phyloP scores from a whole-genome alignment of 2,329 filamentous ascomycete genomes.

The Aspergillus luchuensis region DNA sequence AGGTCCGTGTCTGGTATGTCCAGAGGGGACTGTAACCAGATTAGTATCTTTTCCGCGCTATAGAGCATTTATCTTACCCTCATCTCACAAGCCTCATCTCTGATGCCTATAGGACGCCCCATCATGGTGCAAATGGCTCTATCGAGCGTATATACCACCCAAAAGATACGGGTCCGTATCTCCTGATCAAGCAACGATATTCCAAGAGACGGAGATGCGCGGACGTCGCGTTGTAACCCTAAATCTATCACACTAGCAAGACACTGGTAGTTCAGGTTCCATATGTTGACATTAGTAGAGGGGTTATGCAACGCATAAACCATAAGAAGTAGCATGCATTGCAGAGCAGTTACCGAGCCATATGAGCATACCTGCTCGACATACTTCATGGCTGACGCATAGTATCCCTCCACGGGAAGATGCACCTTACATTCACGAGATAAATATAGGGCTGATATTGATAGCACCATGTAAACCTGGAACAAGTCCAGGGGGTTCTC shows the following conservation, averaged over 20 bases:
- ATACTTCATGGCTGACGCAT: constrained; percentile 50
- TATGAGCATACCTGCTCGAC: constrained; percentile 53
- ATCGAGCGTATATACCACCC: constrained; percentile 57
- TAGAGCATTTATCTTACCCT: constrained; percentile 37
- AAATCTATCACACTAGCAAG: constrained; percentile 55
- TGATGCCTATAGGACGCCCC: constrained; percentile 57
- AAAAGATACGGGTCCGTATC: constrained; percentile 59
- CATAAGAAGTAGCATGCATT: constrained; percentile 48
- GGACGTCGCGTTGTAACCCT: constrained; percentile 55
- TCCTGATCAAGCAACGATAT: constrained; percentile 56
- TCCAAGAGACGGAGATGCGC: constrained; percentile 34
- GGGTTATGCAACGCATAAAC: constrained; percentile 57
- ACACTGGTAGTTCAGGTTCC: constrained; percentile 60
- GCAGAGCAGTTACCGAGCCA: constrained; percentile 53
- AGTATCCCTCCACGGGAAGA: constrained; percentile 54
- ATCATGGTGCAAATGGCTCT: constrained; percentile 58
- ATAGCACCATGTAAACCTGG: constrained; percentile 58
- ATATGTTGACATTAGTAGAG: constrained; percentile 52
- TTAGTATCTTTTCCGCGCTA: neutral
- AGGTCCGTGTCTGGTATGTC: constrained; percentile 15
- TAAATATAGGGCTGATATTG: constrained; percentile 51
- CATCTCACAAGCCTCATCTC: constrained; percentile 59
- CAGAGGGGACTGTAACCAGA: constrained; percentile 20
- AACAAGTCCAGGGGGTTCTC: constrained; percentile 42
- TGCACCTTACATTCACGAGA: constrained; percentile 48